Evolutionary conservation across 495 filamentous ascomycete genomes (phyloP).

Genomic region (Podospora sp.): DNA sequence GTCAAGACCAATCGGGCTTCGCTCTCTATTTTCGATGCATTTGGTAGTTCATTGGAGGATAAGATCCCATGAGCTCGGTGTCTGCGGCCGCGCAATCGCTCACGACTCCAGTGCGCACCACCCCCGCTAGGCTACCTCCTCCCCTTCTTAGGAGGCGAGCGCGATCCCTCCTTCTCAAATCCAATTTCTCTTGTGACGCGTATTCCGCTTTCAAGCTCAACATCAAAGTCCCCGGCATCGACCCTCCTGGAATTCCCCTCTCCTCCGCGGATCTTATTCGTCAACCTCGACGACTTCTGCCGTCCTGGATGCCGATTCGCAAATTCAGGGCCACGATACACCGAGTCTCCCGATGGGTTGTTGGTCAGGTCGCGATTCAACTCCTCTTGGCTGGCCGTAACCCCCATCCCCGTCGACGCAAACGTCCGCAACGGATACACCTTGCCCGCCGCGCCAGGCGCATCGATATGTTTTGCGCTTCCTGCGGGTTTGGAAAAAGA

Average conservation of each 20-base stretch:
- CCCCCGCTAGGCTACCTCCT: neutral
- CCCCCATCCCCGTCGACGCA: neutral
- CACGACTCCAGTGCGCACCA: neutral
- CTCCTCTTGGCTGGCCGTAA: conserved; percentile 17
- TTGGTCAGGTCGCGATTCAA: conserved; percentile 2
- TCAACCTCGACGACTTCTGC: conserved; percentile 2
- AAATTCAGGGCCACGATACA: conserved; percentile 12
- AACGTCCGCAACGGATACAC: conserved; percentile 14
- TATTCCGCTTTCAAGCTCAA: neutral
- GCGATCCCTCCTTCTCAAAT: conserved; percentile 15
- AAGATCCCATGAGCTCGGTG: too few relatives aligned
- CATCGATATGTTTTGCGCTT: neutral
- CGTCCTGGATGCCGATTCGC: conserved; percentile 7
- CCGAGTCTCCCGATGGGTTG: neutral
- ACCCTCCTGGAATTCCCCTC: neutral
- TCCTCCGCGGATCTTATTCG: conserved; percentile 6
- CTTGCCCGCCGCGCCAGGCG: neutral
- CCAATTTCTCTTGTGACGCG: conserved; percentile 15
- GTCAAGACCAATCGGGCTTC: too few relatives aligned
- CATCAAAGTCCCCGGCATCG: neutral
- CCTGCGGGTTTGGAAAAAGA: conserved; percentile 12
- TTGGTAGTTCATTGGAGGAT: too few relatives aligned
- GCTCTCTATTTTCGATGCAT: too few relatives aligned
- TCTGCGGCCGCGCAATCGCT: too few relatives aligned
- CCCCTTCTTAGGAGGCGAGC: neutral